A percentile compares a stretch with the other conserved stretches of the same genome.
phyloP scores from a whole-genome alignment of 2,329 filamentous ascomycete species.

The Zymoseptoria brevis region DNA sequence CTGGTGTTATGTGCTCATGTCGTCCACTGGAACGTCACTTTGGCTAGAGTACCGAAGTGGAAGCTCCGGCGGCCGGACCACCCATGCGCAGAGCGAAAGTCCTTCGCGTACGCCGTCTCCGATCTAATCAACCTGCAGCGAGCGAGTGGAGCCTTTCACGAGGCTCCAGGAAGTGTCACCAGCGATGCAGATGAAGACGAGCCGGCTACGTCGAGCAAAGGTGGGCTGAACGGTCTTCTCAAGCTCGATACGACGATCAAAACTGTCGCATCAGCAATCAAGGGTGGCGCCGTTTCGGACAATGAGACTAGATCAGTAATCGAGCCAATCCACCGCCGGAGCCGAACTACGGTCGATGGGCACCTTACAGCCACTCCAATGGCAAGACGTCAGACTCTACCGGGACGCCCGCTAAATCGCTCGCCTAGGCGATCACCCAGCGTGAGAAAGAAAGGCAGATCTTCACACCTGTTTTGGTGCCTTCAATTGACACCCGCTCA shows the following conservation, averaged over 20 bases:
- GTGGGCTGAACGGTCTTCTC: slow-evolving; percentile 14
- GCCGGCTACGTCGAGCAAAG: slow-evolving; percentile 8
- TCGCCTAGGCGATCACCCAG: slow-evolving; percentile 1
- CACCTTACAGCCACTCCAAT: slow-evolving; percentile 1
- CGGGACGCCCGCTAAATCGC: not conserved
- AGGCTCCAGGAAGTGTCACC: slow-evolving; percentile 20
- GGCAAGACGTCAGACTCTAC: not conserved
- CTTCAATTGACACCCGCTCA: slow-evolving; percentile 73
- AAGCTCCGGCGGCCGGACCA: slow-evolving; percentile 60
- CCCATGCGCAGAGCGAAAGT: slow-evolving; percentile 35
- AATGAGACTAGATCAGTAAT: slow-evolving; percentile 18
- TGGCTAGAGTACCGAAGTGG: slow-evolving; percentile 87
- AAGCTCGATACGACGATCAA: slow-evolving; percentile 2
- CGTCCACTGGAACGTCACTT: slow-evolving; percentile 71
- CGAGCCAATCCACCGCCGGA: slow-evolving; percentile 10
- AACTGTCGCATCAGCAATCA: not conserved
- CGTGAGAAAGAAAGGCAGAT: slow-evolving; percentile 44
- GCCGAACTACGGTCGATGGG: not conserved
- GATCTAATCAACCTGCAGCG: slow-evolving; percentile 29
- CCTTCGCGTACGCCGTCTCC: slow-evolving; percentile 36
- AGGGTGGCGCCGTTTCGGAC: slow-evolving; percentile 5
- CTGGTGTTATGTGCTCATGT: slow-evolving; percentile 66
- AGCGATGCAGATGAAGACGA: slow-evolving; percentile 44
- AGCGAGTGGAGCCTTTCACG: slow-evolving; percentile 21
- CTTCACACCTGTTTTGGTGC: slow-evolving; percentile 61